Conservation (phyloP, 2,329 filamentous ascomycete species). For the Ophiostoma ips region DNA sequence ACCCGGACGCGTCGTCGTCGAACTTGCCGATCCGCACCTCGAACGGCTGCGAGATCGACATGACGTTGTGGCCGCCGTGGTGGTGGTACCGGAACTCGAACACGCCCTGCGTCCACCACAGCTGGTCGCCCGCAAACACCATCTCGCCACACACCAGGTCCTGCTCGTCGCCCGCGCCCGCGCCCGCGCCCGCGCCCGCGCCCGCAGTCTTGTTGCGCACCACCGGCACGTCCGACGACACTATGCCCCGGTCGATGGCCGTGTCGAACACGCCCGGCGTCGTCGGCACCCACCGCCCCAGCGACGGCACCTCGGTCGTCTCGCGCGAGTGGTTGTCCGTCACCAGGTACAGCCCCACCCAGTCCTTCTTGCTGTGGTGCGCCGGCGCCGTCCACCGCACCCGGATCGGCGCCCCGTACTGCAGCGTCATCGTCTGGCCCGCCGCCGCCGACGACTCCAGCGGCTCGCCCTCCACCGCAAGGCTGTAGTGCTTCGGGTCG, state of each 20-base stretch:
- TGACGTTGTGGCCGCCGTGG: constrained; percentile 78
- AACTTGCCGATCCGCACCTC: constrained; percentile 76
- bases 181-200: too few species aligned
- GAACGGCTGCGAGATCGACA: constrained; percentile 87
- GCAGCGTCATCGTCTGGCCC: constrained; percentile 54
- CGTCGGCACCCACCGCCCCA: constrained; percentile 80
- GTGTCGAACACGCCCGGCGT: constrained; percentile 65
- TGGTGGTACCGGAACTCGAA: constrained; percentile 98
- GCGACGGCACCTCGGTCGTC: constrained; percentile 67
- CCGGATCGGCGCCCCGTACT: constrained; percentile 81
- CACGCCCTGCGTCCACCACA: constrained; percentile 93
- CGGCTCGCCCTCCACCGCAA: constrained; percentile 55
- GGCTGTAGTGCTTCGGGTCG: constrained; percentile 65
- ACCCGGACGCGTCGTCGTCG: constrained; percentile 55
- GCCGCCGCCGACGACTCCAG: background rate
- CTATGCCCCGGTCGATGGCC: constrained; percentile 59
- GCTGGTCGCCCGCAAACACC: constrained; percentile 77
- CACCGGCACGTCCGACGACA: constrained; percentile 51
- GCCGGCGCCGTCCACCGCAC: constrained; percentile 83
- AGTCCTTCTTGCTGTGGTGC: constrained; percentile 81
- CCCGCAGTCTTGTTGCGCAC: too few species aligned
- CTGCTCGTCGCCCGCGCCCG: constrained; percentile 27
- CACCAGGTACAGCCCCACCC: constrained; percentile 93
- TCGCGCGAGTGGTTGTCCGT: constrained; percentile 84
- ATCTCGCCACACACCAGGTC: constrained; percentile 67